phyloP scores from a whole-genome alignment of 2,329 filamentous ascomycete species.

The Penicillium verrucosum region DNA sequence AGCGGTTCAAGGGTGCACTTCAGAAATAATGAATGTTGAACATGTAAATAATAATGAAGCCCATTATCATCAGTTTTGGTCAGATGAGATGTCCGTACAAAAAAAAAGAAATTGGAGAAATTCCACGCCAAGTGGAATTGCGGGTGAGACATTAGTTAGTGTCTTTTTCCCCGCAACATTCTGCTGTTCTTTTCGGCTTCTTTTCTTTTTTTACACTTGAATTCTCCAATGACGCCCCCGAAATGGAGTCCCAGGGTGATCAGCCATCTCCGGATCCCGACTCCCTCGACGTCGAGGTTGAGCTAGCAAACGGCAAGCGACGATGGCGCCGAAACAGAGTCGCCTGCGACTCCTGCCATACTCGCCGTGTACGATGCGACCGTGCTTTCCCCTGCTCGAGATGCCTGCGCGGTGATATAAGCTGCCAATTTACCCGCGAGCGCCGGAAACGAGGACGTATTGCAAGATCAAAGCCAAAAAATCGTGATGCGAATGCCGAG shows the following conservation, averaged over 20 bases:
- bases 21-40: constrained; percentile 3
- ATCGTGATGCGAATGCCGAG: neutral
- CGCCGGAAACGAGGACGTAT: constrained; percentile 93
- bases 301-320: constrained; percentile 30
- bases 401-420: constrained; percentile 68
- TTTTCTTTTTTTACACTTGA: neutral
- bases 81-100: neutral
- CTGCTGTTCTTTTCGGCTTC: neutral
- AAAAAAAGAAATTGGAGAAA: constrained; percentile 1
- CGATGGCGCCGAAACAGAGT: constrained; percentile 39
- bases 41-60: neutral
- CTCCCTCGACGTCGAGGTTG: constrained; percentile 10
- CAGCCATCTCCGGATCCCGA: constrained; percentile 19
- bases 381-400: constrained; percentile 88
- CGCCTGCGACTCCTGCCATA: constrained; percentile 93
- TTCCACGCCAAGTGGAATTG: neutral
- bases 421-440: constrained; percentile 84
- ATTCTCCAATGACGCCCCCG: constrained; percentile 26
- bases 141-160: constrained; percentile 9
- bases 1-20: constrained; percentile 64
- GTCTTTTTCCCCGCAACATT: constrained; percentile 10
- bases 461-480: constrained; percentile 57
- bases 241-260: constrained; percentile 36
- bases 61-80: neutral
- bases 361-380: constrained; percentile 88